phyloP scores from a whole-genome alignment of 345 rosid genomes.

The Aethionema arabicum region DNA sequence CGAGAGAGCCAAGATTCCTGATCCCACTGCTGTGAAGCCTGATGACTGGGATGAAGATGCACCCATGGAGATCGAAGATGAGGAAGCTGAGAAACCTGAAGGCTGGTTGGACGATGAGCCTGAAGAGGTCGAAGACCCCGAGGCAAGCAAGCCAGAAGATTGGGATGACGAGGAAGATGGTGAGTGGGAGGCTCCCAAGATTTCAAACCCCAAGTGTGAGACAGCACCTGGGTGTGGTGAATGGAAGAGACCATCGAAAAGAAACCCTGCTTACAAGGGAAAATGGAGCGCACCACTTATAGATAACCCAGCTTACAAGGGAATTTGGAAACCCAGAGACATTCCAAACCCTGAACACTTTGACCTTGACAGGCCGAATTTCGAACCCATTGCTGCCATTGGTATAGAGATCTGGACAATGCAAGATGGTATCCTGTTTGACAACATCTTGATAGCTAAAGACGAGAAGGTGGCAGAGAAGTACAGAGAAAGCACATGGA shows the following conservation, averaged over 20 bases:
- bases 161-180: conserved; percentile 96
- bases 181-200: conserved; percentile 80
- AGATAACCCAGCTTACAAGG: conserved; percentile 78
- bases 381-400: conserved; percentile 75
- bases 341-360: conserved; percentile 74
- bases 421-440: conserved; percentile 84
- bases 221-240: conserved; percentile 74
- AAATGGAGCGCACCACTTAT: conserved; percentile 73
- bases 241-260: conserved; percentile 76
- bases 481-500: conserved; percentile 49
- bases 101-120: conserved; percentile 90
- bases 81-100: conserved; percentile 70
- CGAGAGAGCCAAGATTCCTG: conserved; percentile 74
- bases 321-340: conserved; percentile 78
- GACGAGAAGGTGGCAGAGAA: conserved; percentile 60
- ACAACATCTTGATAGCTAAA: conserved; percentile 62
- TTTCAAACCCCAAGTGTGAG: conserved; percentile 68
- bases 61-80: conserved; percentile 73
- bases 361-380: conserved; percentile 66
- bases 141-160: conserved; percentile 78
- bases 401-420: conserved; percentile 94
- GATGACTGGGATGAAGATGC: conserved; percentile 92
- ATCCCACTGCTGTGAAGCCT: conserved; percentile 66
- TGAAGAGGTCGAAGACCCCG: conserved; percentile 79
- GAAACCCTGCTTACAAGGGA: conserved; percentile 77